A percentile compares a stretch with the other conserved stretches of the same genome.
phyloP scores from a whole-genome alignment of 768 basidiomycete species.

The Agrocybe praecox region DNA sequence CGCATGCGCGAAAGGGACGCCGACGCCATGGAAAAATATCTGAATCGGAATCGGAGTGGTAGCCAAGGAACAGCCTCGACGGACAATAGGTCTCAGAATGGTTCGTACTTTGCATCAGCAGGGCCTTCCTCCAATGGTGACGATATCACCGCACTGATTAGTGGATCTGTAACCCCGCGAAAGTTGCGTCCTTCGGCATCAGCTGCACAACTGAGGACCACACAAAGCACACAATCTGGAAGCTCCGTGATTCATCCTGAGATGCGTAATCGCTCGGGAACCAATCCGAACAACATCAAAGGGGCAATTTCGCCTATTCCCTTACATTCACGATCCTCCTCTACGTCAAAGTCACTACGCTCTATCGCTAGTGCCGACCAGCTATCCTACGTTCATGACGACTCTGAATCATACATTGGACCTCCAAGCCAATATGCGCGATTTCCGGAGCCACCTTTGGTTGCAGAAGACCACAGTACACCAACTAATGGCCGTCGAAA shows the following conservation, averaged over 20 bases:
- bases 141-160: slow-evolving; percentile 49
- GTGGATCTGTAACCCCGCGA: slow-evolving; percentile 60
- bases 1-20: slow-evolving; percentile 86
- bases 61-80: slow-evolving; percentile 75
- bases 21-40: slow-evolving; percentile 86
- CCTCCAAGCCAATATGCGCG: slow-evolving; percentile 71
- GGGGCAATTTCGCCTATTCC: slow-evolving; percentile 45
- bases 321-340: slow-evolving; percentile 54
- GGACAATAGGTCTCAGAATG: slow-evolving; percentile 68
- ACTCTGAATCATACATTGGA: slow-evolving; percentile 57
- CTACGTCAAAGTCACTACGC: slow-evolving; percentile 55
- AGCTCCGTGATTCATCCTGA: slow-evolving; percentile 39
- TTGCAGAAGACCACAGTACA: slow-evolving; percentile 47
- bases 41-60: slow-evolving; percentile 80
- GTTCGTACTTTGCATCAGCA: slow-evolving; percentile 47
- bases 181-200: slow-evolving; percentile 74
- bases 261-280: slow-evolving; percentile 67
- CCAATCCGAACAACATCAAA: slow-evolving; percentile 55
- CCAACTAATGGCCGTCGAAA: slow-evolving; percentile 61
- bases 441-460: slow-evolving; percentile 67
- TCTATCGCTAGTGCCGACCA: slow-evolving; percentile 37
- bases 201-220: slow-evolving; percentile 71
- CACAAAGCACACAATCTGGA: slow-evolving; percentile 37
- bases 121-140: slow-evolving; percentile 58
- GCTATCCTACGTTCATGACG: slow-evolving; percentile 35